phyloP scores from a whole-genome alignment of 139 green algal species.

The Chlamydomonas schloesseri region DNA sequence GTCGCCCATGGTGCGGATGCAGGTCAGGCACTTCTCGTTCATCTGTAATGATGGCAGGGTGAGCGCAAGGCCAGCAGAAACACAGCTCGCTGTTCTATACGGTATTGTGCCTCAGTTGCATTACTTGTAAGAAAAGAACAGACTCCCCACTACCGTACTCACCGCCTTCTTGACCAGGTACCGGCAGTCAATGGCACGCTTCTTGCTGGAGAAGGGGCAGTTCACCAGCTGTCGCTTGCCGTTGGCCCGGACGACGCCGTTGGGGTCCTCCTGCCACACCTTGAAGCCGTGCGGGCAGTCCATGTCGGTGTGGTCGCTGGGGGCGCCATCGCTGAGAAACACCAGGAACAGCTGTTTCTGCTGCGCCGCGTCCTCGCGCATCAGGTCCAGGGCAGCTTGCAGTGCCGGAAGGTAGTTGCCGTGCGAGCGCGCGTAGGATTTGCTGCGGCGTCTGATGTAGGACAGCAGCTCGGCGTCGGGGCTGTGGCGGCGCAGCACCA shows the following conservation, averaged over 20 bases:
- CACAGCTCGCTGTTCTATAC: no score
- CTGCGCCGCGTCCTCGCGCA: neutral
- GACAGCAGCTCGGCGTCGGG: neutral
- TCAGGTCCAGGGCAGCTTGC: slow-evolving; percentile 4
- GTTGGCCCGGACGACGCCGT: neutral
- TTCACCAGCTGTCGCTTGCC: neutral
- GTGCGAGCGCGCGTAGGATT: neutral
- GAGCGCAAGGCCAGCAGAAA: no score
- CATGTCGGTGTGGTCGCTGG: slow-evolving; percentile 46
- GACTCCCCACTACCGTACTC: slow-evolving; percentile 5
- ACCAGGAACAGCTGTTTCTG: slow-evolving; percentile 40
- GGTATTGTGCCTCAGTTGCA: no score
- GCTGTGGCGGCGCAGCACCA: neutral
- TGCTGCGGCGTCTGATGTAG: neutral
- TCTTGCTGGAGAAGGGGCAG: neutral
- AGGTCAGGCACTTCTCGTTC: slow-evolving; percentile 12
- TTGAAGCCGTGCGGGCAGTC: neutral
- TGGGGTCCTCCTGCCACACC: neutral
- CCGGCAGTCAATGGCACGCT: no score
- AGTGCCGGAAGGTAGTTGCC: slow-evolving; percentile 49
- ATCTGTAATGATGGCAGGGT: no score
- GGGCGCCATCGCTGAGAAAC: slow-evolving; percentile 56
- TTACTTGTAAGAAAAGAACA: no score
- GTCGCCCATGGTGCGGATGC: slow-evolving; percentile 41
- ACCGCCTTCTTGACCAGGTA: neutral